Conservation (phyloP, 345 rosid species). For the Melastoma malabathricum region DNA sequence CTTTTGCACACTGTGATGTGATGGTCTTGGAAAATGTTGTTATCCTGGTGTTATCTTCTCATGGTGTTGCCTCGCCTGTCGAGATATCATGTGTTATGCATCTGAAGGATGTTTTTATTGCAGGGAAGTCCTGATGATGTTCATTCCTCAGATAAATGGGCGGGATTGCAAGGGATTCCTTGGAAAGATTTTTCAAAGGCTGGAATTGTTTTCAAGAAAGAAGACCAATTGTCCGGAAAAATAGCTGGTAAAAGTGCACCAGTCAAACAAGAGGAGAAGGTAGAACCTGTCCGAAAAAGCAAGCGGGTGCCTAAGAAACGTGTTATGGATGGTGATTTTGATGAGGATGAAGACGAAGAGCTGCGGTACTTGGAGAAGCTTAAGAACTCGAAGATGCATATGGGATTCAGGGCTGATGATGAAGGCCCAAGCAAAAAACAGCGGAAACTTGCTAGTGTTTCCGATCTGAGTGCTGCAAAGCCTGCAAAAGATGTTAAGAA, state of each 20-base stretch:
- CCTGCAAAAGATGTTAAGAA: slow-evolving; percentile 40
- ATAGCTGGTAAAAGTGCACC: slow-evolving; percentile 20
- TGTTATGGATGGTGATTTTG: slow-evolving; percentile 42
- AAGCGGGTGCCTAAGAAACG: slow-evolving; percentile 64
- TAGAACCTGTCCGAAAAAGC: slow-evolving; percentile 61
- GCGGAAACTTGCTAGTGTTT: slow-evolving; percentile 43
- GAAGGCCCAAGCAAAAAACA: slow-evolving; percentile 48
- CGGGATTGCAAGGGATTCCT: slow-evolving; percentile 50
- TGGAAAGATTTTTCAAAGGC: slow-evolving; percentile 58
- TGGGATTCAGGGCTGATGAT: slow-evolving; percentile 33
- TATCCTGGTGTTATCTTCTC: no score
- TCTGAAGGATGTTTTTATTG: neutral
- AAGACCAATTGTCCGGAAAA: slow-evolving; percentile 39
- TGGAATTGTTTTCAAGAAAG: slow-evolving; percentile 46
- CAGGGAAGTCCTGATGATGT: slow-evolving; percentile 49
- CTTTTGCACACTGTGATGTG: no score
- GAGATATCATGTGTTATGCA: neutral
- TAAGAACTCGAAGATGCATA: slow-evolving; percentile 34
- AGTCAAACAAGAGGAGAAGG: slow-evolving; percentile 40
- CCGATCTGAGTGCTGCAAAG: slow-evolving; percentile 26
- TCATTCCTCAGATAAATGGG: slow-evolving; percentile 34
- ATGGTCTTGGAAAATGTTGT: no score
- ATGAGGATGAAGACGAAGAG: slow-evolving; percentile 72
- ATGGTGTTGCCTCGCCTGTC: no score
- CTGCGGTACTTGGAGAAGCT: slow-evolving; percentile 74